Conservation (phyloP, 768 basidiomycete species). For the Boletus bicolor region DNA sequence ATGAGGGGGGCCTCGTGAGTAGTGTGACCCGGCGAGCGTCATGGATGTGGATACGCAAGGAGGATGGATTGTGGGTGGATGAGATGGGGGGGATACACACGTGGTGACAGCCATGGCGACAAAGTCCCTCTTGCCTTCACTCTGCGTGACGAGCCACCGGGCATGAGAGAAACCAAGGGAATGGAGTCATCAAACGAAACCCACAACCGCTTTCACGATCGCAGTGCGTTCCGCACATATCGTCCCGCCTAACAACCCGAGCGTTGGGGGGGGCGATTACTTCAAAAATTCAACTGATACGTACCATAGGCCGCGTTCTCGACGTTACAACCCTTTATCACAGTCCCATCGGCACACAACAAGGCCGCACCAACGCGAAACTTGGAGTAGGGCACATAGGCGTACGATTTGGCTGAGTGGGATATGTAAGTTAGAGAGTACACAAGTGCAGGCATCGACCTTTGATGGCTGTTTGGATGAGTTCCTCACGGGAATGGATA, state of each 20-base stretch:
- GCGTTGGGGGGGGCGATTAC: not conserved
- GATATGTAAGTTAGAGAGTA: not conserved
- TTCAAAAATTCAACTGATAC: not conserved
- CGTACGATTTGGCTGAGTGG: conserved; percentile 56
- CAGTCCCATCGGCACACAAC: conserved; percentile 60
- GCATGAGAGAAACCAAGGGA: not conserved
- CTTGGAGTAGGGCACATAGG: conserved; percentile 85
- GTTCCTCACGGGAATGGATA: conserved; percentile 40
- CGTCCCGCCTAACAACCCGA: conserved; percentile 50
- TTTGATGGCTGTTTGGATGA: conserved; percentile 51
- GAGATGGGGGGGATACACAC: conserved; percentile 39
- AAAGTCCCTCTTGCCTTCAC: conserved; percentile 72
- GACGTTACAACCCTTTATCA: conserved; percentile 86
- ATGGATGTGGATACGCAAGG: not conserved
- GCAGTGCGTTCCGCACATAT: conserved; percentile 97
- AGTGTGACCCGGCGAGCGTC: not conserved
- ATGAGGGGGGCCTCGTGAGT: not conserved
- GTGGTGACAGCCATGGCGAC: conserved; percentile 75
- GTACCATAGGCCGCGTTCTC: conserved; percentile 95
- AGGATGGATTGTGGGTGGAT: not conserved
- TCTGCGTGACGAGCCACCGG: conserved; percentile 46
- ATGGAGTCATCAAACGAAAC: conserved; percentile 21
- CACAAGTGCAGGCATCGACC: conserved; percentile 1
- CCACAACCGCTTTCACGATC: conserved; percentile 87
- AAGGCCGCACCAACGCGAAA: conserved; percentile 93